Base-by-base conservation (phyloP, 1,284 basidiomycete genomes). In the Cutaneotrichosporon sp. region DNA sequence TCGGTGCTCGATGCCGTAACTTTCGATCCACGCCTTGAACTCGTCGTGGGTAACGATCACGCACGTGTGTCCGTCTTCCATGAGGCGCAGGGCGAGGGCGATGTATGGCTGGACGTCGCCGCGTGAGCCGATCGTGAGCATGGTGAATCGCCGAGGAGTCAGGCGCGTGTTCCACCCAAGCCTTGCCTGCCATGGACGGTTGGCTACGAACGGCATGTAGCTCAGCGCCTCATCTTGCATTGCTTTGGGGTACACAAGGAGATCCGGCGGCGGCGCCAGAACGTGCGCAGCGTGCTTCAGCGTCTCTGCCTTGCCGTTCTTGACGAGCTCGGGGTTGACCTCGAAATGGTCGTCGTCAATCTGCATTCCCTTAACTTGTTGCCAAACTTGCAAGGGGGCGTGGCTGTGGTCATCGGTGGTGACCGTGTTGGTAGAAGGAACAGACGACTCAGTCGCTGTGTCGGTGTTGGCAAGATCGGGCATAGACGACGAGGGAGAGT, bases 51-150 rank as follows among this genome's bases (percentile, higher is more conserved):
- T 61, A 8, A 71, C 72, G 43, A 74, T 74, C 44, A 61, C 61
- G 11, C 64, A 63, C 2, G 48, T 54, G 55, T 74, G 72, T 0
- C 72, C 72, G 47, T 97, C 90, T 2, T 84, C 84, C 76, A 90
- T 86, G 16, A 98, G 76, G 0, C 58, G 51, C 0, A 91, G 49
- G 3, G 61, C 63, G 29, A 98, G 79, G 1, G 94, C 86, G 62
- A 98, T 97, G 68, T 97, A 93, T 17, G 90, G 90, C 71, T 94
- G 90, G 9, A 93, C 90, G 69, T 94, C 90, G 41, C 90, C 90
- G 58, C 92, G 81, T 17, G 90, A 92, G 1, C 94, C 78, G 32
- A 79, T 79, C 2, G 78, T 79, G 26, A 79, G 65, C 52, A 68
- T 65, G 7, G 66, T 62, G 52, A 76, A 76, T 5, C 66, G 67